These are phyloP conservation scores for Magnolia sinica DNA, from an alignment of 164 flowering plant genomes.

Conservation along the genomic window DNA sequence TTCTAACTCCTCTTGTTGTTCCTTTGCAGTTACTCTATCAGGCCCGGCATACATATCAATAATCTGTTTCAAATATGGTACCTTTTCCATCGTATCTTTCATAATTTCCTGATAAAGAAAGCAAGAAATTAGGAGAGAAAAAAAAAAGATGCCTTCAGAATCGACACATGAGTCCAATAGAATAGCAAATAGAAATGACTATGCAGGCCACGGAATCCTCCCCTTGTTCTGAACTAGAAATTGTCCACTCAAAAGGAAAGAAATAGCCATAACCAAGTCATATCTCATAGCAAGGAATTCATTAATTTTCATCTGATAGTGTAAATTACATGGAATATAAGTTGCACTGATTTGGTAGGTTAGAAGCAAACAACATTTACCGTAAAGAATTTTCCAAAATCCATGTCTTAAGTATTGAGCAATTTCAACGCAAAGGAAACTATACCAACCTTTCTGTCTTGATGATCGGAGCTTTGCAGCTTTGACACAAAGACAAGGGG, in stretches of 20 bases:
- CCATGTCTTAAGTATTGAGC: too few relatives aligned
- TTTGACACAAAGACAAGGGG: too few relatives aligned
- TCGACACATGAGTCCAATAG: neutral
- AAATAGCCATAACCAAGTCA: neutral
- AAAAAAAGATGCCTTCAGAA: neutral
- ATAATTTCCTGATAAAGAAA: constrained; percentile 51
- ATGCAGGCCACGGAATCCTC: neutral
- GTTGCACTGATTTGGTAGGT: too few relatives aligned
- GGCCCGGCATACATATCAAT: constrained; percentile 75
- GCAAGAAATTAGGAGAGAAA: neutral
- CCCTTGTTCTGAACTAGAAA: neutral
- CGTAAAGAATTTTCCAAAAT: too few relatives aligned
- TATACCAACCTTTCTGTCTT: too few relatives aligned
- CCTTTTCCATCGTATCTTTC: constrained; percentile 55
- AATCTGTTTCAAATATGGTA: constrained; percentile 59
- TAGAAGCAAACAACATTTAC: too few relatives aligned
- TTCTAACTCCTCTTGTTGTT: constrained; percentile 65
- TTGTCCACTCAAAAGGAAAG: neutral
- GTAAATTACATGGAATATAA: too few relatives aligned
- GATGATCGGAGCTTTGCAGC: too few relatives aligned
- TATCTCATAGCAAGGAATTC: neutral
- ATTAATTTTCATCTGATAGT: too few relatives aligned
- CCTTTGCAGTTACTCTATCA: constrained; percentile 75
- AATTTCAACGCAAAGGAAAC: too few relatives aligned
- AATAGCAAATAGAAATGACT: neutral